Conservation (phyloP, 192 early-diverging fungal genomes). For the Podochytrium sp. region DNA sequence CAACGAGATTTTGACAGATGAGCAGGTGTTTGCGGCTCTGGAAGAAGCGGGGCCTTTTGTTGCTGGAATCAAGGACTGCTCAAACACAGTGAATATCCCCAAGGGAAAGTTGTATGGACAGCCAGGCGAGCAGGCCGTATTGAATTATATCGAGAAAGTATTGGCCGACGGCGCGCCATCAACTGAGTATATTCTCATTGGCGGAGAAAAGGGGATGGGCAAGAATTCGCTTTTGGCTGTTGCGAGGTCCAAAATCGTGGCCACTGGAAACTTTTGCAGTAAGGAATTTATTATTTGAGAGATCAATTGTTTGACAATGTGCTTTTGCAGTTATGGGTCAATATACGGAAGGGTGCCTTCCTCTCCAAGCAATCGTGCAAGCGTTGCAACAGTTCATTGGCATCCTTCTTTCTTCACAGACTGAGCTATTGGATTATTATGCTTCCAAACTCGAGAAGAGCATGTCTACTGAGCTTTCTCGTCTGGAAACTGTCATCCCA, state of each 20-base stretch:
- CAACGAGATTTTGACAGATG: slow-evolving; percentile 23
- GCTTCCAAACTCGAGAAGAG: neutral
- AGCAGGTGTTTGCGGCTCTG: slow-evolving; percentile 20
- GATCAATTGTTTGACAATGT: too few relatives aligned
- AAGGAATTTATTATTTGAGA: slow-evolving; percentile 7
- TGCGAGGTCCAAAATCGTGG: slow-evolving; percentile 18
- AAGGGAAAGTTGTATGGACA: slow-evolving; percentile 47
- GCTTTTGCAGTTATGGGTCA: slow-evolving; percentile 6
- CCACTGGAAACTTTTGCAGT: slow-evolving; percentile 21
- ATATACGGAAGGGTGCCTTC: slow-evolving; percentile 13
- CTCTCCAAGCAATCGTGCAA: slow-evolving; percentile 20
- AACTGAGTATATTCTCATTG: slow-evolving; percentile 15
- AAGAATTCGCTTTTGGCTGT: slow-evolving; percentile 26
- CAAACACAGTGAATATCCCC: slow-evolving; percentile 40
- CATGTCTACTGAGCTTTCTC: neutral
- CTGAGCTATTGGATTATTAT: slow-evolving; percentile 21
- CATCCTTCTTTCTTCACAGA: slow-evolving; percentile 21
- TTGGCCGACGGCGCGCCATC: neutral
- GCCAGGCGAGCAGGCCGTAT: slow-evolving; percentile 31
- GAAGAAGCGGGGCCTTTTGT: neutral
- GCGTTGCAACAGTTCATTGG: slow-evolving; percentile 23
- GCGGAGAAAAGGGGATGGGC: slow-evolving; percentile 28
- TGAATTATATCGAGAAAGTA: slow-evolving; percentile 19
- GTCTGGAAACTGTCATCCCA: slow-evolving; percentile 22
- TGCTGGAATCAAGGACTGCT: slow-evolving; percentile 40